phyloP scores from a whole-genome alignment of 306 rosid genomes.

The Oemleria cerasiformis region DNA sequence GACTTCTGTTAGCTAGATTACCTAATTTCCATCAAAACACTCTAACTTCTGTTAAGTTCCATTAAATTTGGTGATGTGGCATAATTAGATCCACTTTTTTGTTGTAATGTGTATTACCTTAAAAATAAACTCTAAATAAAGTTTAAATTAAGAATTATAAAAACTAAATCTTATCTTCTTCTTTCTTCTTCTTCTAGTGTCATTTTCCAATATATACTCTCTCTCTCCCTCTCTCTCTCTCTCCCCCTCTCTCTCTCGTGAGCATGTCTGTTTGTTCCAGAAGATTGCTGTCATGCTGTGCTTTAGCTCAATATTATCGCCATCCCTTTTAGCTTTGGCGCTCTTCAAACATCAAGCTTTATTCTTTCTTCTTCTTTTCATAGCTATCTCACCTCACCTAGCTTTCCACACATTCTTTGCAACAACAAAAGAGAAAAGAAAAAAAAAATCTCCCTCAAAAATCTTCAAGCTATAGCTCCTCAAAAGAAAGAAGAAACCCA shows the following conservation, averaged over 20 bases:
- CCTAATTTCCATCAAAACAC: no score
- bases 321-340: not conserved
- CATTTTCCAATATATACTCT: slow-evolving; percentile 84
- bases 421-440: not conserved
- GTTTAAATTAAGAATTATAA: no score
- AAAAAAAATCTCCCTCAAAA: not conserved
- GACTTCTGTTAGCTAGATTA: no score
- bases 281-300: slow-evolving; percentile 25
- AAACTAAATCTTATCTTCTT: not conserved
- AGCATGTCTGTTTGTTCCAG: slow-evolving; percentile 43
- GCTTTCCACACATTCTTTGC: slow-evolving; percentile 16
- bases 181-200: slow-evolving; percentile 51
- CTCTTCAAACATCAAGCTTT: not conserved
- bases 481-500: slow-evolving; percentile 5
- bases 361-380: slow-evolving; percentile 10
- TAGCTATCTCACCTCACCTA: slow-evolving; percentile 7
- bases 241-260: slow-evolving; percentile 25
- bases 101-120: no score
- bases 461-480: not conserved
- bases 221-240: slow-evolving; percentile 26
- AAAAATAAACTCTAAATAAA: no score
- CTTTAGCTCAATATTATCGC: not conserved
- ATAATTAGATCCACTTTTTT: no score
- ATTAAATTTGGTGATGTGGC: no score
- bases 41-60: no score